Evolutionary conservation across 2,329 filamentous ascomycete genomes (phyloP).

Genomic region (Aplosporella prunicola): DNA sequence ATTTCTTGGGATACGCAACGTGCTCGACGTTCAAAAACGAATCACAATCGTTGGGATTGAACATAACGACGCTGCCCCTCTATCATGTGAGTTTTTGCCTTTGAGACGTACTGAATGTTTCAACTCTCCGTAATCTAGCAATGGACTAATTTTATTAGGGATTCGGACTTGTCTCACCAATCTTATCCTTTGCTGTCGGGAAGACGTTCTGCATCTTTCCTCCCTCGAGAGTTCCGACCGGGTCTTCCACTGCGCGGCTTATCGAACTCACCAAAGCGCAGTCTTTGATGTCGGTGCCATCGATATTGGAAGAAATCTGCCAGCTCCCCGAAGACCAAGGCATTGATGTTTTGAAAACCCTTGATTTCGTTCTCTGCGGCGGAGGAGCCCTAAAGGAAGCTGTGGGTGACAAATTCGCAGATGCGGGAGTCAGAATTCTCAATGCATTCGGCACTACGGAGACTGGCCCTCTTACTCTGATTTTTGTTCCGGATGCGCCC

Average conservation of each 20-base stretch:
- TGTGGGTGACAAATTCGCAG: slow-evolving; percentile 17
- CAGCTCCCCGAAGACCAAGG: slow-evolving; percentile 6
- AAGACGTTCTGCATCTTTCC: slow-evolving; percentile 22
- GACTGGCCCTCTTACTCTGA: slow-evolving; percentile 25
- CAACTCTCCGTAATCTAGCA: not conserved
- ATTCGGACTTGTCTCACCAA: slow-evolving; percentile 25
- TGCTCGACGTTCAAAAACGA: slow-evolving; percentile 20
- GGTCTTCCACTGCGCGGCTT: slow-evolving; percentile 17
- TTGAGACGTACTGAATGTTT: not conserved
- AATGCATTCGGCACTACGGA: slow-evolving; percentile 31
- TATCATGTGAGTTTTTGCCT: slow-evolving; percentile 21
- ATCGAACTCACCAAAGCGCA: slow-evolving; percentile 13
- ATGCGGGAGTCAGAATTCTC: slow-evolving; percentile 21
- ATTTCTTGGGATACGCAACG: slow-evolving; percentile 21
- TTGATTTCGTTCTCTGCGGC: slow-evolving; percentile 26
- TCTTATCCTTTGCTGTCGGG: slow-evolving; percentile 22
- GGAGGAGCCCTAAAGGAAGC: slow-evolving; percentile 23
- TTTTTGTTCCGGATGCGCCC: slow-evolving; percentile 21
- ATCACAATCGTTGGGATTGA: slow-evolving; percentile 17
- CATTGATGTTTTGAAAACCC: slow-evolving; percentile 10
- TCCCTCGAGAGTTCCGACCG: slow-evolving; percentile 18
- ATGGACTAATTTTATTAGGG: slow-evolving; percentile 11
- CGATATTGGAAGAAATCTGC: slow-evolving; percentile 26
- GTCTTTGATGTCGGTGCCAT: slow-evolving; percentile 28
- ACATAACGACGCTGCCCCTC: slow-evolving; percentile 26